Conservation (phyloP, 2,329 filamentous ascomycete species). For the Phaeosphaeria sp. region DNA sequence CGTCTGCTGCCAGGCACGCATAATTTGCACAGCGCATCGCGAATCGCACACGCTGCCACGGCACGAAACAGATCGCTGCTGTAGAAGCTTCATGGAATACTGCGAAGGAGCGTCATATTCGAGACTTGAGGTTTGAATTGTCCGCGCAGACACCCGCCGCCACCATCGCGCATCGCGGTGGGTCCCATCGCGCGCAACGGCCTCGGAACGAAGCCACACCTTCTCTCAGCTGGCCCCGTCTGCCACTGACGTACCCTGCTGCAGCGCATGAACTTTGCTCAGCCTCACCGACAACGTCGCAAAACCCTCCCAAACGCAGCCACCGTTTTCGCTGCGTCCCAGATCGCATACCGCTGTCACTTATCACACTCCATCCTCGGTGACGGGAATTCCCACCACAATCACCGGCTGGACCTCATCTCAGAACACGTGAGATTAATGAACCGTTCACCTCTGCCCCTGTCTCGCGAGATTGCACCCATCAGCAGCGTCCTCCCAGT, state of each 20-base stretch:
- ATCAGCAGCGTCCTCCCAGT: background rate
- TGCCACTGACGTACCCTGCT: conserved; percentile 6
- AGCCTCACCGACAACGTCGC: conserved; percentile 10
- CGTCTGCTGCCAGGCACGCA: background rate
- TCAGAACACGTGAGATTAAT: conserved; percentile 13
- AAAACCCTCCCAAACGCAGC: conserved; percentile 1
- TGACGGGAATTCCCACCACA: conserved; percentile 6
- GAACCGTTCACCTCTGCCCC: conserved; percentile 8
- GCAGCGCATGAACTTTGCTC: conserved; percentile 14
- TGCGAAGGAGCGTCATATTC: background rate
- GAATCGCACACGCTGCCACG: conserved; percentile 9
- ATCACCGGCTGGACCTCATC: conserved; percentile 5
- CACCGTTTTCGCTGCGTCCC: background rate
- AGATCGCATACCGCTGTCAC: conserved; percentile 1
- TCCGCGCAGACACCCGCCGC: background rate
- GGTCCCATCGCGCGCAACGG: conserved; percentile 6
- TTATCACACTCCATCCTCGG: conserved; percentile 2
- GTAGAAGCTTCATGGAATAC: background rate
- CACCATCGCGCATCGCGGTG: conserved; percentile 3
- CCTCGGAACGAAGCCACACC: conserved; percentile 16
- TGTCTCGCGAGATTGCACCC: background rate
- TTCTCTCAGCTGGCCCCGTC: conserved; percentile 13
- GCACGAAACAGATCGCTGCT: background rate
- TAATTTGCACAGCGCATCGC: conserved; percentile 1
- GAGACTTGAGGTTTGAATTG: background rate